Evolutionary conservation across 1,284 basidiomycete genomes (phyloP).

Genomic region (Stygiomarasmius scandens): DNA sequence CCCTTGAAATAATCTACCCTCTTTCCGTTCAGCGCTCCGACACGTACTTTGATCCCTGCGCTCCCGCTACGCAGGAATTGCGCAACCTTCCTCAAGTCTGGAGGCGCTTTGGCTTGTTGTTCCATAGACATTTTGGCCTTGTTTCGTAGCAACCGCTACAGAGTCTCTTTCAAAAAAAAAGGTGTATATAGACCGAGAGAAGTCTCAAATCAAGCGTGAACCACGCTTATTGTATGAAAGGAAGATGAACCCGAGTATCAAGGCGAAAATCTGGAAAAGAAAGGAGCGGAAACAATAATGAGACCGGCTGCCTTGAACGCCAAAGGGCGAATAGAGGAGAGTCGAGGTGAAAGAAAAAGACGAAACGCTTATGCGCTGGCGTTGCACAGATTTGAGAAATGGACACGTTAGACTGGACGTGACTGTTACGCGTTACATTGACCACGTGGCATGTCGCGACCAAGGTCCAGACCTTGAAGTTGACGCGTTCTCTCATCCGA

Average conservation of each 20-base stretch:
- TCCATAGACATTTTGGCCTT: constrained; percentile 47
- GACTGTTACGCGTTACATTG: background rate
- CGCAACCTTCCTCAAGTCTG: constrained; percentile 78
- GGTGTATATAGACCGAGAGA: too few species aligned
- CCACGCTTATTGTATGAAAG: background rate
- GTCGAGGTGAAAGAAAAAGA: background rate
- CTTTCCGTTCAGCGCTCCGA: constrained; percentile 92
- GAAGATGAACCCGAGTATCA: too few species aligned
- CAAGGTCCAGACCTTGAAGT: too few species aligned
- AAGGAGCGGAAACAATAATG: background rate
- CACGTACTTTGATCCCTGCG: constrained; percentile 87
- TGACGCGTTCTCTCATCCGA: too few species aligned
- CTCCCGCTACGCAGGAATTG: constrained; percentile 85
- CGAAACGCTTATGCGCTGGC: constrained; percentile 5
- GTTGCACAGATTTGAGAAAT: background rate
- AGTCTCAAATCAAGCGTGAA: too few species aligned
- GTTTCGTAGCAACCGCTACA: too few species aligned
- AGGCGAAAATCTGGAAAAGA: background rate
- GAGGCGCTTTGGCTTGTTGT: constrained; percentile 75
- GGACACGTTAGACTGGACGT: background rate
- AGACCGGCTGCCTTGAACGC: background rate
- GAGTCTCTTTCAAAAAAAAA: background rate
- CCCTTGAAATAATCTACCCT: constrained; percentile 98
- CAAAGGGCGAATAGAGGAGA: background rate
- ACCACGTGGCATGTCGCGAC: too few species aligned